Conservation (phyloP, 208 protist species). For the Acanthamoeba sp. region DNA sequence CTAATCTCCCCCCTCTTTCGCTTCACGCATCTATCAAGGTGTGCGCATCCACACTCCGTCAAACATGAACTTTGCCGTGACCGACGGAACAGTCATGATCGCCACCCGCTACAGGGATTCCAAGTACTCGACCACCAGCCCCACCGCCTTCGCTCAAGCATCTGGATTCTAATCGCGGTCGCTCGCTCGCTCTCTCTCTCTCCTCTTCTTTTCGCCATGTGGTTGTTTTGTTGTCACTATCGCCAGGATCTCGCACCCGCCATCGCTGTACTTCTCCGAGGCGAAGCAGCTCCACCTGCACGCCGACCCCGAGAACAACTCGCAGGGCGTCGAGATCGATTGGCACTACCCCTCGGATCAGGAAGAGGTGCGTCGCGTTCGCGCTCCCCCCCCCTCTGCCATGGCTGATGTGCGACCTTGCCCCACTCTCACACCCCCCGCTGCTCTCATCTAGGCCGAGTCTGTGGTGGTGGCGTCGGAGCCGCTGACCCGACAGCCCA, state of each 20-base stretch:
- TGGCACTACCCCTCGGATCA: constrained; percentile 49
- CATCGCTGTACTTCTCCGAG: constrained; percentile 70
- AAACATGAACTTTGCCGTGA: constrained; percentile 71
- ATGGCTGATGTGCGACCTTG: neutral
- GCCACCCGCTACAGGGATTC: constrained; percentile 67
- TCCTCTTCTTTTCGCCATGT: too few relatives aligned
- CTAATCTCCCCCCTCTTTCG: neutral
- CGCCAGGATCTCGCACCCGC: constrained; percentile 31
- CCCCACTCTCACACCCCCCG: too few relatives aligned
- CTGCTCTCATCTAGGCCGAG: too few relatives aligned
- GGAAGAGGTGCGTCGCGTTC: neutral
- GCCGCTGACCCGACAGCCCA: constrained; percentile 37
- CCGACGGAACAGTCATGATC: constrained; percentile 60
- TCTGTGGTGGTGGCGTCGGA: constrained; percentile 66
- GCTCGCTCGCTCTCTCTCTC: too few relatives aligned
- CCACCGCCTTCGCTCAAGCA: neutral
- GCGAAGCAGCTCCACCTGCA: constrained; percentile 48
- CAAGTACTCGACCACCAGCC: neutral
- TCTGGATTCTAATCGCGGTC: neutral
- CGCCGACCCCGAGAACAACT: neutral
- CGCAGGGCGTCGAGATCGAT: constrained; percentile 4
- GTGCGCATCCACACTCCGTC: constrained; percentile 49
- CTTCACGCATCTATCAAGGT: neutral
- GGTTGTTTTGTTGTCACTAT: too few relatives aligned
- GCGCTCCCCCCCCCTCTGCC: neutral